A percentile compares a stretch with the other conserved stretches of the same genome.
Evolutionary conservation across 192 early-diverging fungal species (phyloP).

Genomic region (Coemansia sp.): DNA sequence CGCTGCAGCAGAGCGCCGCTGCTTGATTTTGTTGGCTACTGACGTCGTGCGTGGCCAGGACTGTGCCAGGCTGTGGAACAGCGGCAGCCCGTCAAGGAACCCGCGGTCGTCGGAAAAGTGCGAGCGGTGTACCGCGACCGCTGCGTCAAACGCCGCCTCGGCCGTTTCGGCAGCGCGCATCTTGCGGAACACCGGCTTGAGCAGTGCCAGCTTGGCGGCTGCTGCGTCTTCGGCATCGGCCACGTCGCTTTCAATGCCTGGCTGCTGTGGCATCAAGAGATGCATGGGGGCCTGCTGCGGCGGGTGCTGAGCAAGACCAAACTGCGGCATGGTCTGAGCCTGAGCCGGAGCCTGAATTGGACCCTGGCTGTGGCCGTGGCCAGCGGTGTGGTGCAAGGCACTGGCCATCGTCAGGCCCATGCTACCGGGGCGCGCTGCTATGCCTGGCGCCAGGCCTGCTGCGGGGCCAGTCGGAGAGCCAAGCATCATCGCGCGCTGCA

Average conservation of each 20-base stretch:
- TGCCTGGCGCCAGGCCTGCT: background rate
- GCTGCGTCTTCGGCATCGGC: conserved; percentile 4
- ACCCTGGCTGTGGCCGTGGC: conserved; percentile 11
- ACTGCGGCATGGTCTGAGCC: too few relatives aligned
- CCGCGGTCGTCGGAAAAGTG: conserved; percentile 36
- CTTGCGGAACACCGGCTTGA: conserved; percentile 31
- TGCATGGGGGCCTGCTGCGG: too few relatives aligned
- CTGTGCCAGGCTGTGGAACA: conserved; percentile 31
- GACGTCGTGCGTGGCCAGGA: conserved; percentile 32
- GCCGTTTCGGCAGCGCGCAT: conserved; percentile 24
- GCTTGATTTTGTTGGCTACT: conserved; percentile 25
- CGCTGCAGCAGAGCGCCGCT: conserved; percentile 4
- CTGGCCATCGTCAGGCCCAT: conserved; percentile 31
- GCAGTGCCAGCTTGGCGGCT: background rate
- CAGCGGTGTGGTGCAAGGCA: conserved; percentile 34
- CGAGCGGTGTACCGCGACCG: conserved; percentile 18
- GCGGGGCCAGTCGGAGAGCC: background rate
- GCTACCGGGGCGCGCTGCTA: background rate
- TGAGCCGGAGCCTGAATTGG: too few relatives aligned
- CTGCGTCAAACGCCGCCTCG: conserved; percentile 31
- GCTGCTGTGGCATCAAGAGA: background rate
- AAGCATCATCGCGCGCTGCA: conserved; percentile 2
- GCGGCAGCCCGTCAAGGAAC: conserved; percentile 36
- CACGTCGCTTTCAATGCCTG: background rate
- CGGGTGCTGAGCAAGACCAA: too few relatives aligned